Percentiles rank a stretch among this genome's conserved stretches.
These are phyloP conservation scores for Protea cynaroides DNA, from an alignment of 164 flowering plant species.

Conservation along the genomic window DNA sequence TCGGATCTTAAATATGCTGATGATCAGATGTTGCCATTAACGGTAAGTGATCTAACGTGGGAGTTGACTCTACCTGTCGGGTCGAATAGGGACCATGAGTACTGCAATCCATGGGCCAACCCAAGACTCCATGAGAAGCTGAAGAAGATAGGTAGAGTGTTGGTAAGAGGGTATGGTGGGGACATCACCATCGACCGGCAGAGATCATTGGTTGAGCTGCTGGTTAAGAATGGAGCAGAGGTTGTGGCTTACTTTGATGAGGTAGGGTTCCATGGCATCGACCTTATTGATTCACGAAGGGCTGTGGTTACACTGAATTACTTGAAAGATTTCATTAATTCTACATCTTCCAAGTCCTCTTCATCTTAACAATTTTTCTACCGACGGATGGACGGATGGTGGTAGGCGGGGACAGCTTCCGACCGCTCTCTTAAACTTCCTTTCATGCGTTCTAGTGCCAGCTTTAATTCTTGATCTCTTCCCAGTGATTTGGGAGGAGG, in stretches of 20 bases:
- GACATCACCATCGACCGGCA: conserved; percentile 36
- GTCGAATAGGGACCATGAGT: conserved; percentile 35
- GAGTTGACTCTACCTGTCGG: conserved; percentile 28
- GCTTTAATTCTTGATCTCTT: too few species aligned
- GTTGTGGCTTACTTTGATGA: conserved; percentile 52
- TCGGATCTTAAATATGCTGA: conserved; percentile 25
- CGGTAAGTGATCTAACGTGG: conserved; percentile 31
- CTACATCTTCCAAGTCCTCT: too few species aligned
- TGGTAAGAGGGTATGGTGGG: conserved; percentile 27
- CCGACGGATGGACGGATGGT: too few species aligned
- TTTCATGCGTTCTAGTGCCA: too few species aligned
- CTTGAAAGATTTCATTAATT: background rate
- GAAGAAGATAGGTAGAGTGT: conserved; percentile 13
- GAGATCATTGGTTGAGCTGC: conserved; percentile 17
- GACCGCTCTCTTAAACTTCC: too few species aligned
- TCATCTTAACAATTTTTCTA: too few species aligned
- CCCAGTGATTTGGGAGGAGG: too few species aligned
- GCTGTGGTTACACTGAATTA: conserved; percentile 8
- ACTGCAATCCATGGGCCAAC: conserved; percentile 21
- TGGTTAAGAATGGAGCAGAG: conserved; percentile 21
- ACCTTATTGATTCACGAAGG: conserved; percentile 34
- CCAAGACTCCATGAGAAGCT: background rate
- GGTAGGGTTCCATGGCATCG: conserved; percentile 38
- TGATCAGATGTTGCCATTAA: conserved; percentile 18
- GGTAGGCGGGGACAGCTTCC: too few species aligned